Conservation (phyloP, 768 basidiomycete genomes). For the Mycena polygramma region DNA sequence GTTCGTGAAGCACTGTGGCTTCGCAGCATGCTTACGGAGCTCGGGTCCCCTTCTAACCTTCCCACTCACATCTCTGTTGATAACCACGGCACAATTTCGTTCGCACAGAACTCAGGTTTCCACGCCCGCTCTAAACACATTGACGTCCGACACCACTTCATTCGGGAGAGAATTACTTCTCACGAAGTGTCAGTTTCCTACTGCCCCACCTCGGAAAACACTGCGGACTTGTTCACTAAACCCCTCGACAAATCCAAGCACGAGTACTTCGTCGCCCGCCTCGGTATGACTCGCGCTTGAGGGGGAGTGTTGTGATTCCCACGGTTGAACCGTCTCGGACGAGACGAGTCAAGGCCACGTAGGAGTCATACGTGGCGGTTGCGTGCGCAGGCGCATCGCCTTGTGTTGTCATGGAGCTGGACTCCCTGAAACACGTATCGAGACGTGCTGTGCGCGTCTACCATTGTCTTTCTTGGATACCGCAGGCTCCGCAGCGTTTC, state of each 20-base stretch:
- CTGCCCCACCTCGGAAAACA: conserved; percentile 18
- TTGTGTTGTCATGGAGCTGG: too few species aligned
- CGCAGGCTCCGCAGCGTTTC: too few species aligned
- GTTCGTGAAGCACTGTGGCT: conserved; percentile 15
- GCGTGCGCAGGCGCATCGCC: too few species aligned
- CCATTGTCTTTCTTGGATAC: too few species aligned
- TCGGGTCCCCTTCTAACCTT: background rate
- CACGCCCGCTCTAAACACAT: conserved; percentile 14
- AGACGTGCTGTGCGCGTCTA: too few species aligned
- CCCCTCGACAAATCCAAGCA: conserved; percentile 18
- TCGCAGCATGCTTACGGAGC: conserved; percentile 10
- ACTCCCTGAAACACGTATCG: too few species aligned
- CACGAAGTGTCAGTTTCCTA: conserved; percentile 21
- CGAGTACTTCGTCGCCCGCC: conserved; percentile 18
- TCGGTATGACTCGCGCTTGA: conserved; percentile 23
- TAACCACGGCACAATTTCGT: conserved; percentile 11
- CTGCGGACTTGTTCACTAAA: conserved; percentile 15
- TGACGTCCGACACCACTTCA: background rate
- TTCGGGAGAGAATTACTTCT: conserved; percentile 17
- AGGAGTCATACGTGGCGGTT: too few species aligned
- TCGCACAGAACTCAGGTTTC: conserved; percentile 11
- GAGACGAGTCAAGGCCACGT: too few species aligned
- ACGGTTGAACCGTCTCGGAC: too few species aligned
- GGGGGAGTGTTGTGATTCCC: conserved; percentile 16
- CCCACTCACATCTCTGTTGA: conserved; percentile 13